These are phyloP conservation scores for Atalantia buxifolia DNA, from an alignment of 345 rosid species.

Conservation along the genomic window DNA sequence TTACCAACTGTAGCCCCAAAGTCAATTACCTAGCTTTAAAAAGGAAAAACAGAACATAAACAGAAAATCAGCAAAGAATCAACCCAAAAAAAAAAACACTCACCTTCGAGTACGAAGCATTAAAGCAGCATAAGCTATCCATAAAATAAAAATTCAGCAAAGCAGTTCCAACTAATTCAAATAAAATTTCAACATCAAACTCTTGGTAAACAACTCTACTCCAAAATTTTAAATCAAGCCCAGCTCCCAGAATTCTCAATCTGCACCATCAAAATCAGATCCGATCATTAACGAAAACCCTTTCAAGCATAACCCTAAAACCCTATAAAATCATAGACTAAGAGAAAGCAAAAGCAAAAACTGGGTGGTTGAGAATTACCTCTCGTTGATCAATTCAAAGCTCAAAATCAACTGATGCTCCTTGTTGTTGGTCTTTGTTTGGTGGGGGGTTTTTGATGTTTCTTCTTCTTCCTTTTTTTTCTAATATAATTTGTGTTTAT, in stretches of 20 bases:
- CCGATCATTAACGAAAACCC: constrained; percentile 11
- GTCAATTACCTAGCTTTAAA: neutral
- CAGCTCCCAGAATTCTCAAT: constrained; percentile 17
- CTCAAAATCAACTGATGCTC: neutral
- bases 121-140: constrained; percentile 44
- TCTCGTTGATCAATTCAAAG: constrained; percentile 10
- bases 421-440: neutral
- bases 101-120: constrained; percentile 33
- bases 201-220: neutral
- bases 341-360: neutral
- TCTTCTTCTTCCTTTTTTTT: neutral
- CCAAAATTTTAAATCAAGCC: constrained; percentile 18
- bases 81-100: neutral
- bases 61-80: neutral
- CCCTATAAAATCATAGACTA: neutral
- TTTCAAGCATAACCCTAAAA: constrained; percentile 12
- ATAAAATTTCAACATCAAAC: constrained; percentile 22
- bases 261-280: constrained; percentile 25
- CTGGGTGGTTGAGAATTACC: constrained; percentile 29
- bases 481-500: neutral
- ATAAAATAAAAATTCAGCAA: constrained; percentile 24
- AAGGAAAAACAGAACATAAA: neutral
- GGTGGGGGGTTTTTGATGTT: neutral
- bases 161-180: constrained; percentile 9
- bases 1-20: neutral